Base-by-base conservation (phyloP, 768 basidiomycete species). In the Multifurca ochricompacta region DNA sequence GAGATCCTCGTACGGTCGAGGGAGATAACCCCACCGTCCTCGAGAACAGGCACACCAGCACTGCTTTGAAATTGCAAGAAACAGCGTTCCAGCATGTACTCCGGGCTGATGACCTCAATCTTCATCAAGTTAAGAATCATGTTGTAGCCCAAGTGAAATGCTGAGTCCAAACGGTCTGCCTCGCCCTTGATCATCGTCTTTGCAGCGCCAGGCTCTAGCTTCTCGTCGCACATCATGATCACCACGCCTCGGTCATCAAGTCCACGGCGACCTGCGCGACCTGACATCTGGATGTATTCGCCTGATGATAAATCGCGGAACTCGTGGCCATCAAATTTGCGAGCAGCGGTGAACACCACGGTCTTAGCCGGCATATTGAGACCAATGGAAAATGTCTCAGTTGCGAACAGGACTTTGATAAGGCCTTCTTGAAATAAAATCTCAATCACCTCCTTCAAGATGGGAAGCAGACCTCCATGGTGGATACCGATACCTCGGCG, bases 361-460 rank as follows among this genome's bases (percentile, higher is more conserved):
- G 96, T 98, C 74, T 97, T 98, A 16, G 96, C 96, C 10, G 96
- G 96, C 96, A 99, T 99, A 71, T 99, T 99, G 40, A 99, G 75
- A 34, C 91, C 92, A 54, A 96, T 96, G 14, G 94, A 95, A 71
- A 97, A 97, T 0, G 96, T 99, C 71, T 99, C 96, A 0, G 96
- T 99, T 6, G 96, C 96, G 64, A 98, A 99, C 36, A 99, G 80
- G 30, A 92, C 93, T 68, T 99, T 99, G 74, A 98, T 92, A 41
- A 98, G 76, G 9, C 95, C 94, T 65, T 98, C 94, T 67, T 97
- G 94, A 74, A 99, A 99, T 39, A 99, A 78, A 53, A 99, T 96
- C 68, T 99, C 96, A 68, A 99, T 97, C 44, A 97, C 93, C 67
- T 99, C 96, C 67, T 99, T 99, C 39, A 99, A 77, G 59, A 98